Conservation (phyloP, 1,139 yeast species). For the Debaryomyces psychrophilus region DNA sequence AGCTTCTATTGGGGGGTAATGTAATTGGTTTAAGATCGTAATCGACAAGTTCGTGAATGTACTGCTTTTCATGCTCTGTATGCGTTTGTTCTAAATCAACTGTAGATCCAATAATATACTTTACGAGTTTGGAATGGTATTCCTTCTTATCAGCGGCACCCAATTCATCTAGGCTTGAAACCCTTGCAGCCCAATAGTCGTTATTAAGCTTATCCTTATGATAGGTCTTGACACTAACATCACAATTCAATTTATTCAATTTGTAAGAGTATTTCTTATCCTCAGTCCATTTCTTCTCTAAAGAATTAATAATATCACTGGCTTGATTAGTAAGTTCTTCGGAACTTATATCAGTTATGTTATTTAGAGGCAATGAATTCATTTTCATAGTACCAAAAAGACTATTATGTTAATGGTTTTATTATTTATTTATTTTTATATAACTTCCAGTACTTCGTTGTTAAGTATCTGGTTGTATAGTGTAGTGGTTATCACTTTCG, state of each 20-base stretch:
- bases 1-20: constrained; percentile 11
- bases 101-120: constrained; percentile 24
- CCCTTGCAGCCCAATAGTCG: constrained; percentile 27
- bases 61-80: constrained; percentile 38
- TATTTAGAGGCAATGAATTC: constrained; percentile 13
- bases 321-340: constrained; percentile 10
- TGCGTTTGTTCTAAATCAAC: constrained; percentile 29
- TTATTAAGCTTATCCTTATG: constrained; percentile 20
- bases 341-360: constrained; percentile 10
- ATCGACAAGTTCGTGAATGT: constrained; percentile 34
- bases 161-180: constrained; percentile 21
- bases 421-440: neutral
- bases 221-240: constrained; percentile 16
- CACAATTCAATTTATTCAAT: constrained; percentile 9
- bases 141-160: constrained; percentile 19
- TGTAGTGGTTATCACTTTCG: constrained; percentile 53
- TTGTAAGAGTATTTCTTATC: constrained; percentile 14
- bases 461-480: constrained; percentile 28
- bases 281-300: constrained; percentile 19
- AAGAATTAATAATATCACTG: constrained; percentile 12
- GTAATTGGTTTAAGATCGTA: constrained; percentile 24
- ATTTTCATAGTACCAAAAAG: neutral
- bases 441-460: neutral
- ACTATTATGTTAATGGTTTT: neutral
- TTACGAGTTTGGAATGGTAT: constrained; percentile 18